These are phyloP conservation scores for Lachnum nothofagi DNA, from an alignment of 2,329 filamentous ascomycete species.

Conservation along the genomic window DNA sequence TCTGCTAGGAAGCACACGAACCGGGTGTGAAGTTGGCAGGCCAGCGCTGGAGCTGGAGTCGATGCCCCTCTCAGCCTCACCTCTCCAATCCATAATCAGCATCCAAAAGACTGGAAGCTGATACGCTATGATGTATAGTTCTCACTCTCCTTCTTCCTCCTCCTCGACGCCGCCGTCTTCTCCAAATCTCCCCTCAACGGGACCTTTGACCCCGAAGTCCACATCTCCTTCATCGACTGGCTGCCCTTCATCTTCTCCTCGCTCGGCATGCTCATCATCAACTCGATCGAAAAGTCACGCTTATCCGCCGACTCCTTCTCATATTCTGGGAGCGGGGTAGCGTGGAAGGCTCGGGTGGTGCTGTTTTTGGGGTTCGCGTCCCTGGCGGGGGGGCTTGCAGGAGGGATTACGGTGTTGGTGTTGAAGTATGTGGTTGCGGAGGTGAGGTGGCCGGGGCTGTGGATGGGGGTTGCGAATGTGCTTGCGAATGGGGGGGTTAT, in stretches of 20 bases:
- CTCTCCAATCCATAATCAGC: no score
- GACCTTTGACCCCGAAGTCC: conserved; percentile 43
- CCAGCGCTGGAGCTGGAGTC: neutral
- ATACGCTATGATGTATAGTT: conserved; percentile 41
- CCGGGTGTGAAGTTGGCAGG: neutral
- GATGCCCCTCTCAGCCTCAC: no score
- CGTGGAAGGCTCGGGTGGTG: conserved; percentile 64
- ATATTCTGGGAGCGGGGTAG: conserved; percentile 58
- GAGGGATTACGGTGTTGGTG: conserved; percentile 63
- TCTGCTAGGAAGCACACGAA: neutral
- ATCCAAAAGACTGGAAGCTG: neutral
- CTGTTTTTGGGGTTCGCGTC: conserved; percentile 62
- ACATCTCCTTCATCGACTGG: conserved; percentile 66
- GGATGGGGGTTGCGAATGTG: conserved; percentile 63
- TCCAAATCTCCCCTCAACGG: conserved; percentile 57
- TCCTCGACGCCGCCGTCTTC: conserved; percentile 64
- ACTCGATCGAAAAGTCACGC: conserved; percentile 62
- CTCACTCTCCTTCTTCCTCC: conserved; percentile 63
- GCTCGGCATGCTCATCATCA: conserved; percentile 67
- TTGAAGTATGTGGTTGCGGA: conserved; percentile 57
- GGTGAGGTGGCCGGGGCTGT: conserved; percentile 54
- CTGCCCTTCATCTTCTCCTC: conserved; percentile 62
- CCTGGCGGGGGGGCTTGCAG: conserved; percentile 63
- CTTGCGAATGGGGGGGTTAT: conserved; percentile 60
- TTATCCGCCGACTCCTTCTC: conserved; percentile 59